Evolutionary conservation across 345 rosid species (phyloP), one percentile per base, ranked within the genome.

Genomic region (Alliaria petiolata): DNA sequence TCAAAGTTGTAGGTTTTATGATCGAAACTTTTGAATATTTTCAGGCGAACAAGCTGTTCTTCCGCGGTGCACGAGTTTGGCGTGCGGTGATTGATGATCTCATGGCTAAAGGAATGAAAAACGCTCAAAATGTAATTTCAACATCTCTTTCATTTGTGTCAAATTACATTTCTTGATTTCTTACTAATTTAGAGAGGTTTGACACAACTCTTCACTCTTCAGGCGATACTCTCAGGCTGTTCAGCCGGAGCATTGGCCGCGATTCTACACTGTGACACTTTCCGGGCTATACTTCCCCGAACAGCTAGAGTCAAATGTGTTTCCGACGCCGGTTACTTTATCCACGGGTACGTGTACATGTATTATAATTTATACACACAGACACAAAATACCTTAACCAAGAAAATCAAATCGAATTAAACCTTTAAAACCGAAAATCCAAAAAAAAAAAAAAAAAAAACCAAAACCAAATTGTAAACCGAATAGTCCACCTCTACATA

Each of bases 181-280:
- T 36, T 6, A 39, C 4, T 46, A 61, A 10, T 46, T 50, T 4
- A 12, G 38, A 20, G 45, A 30, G 11, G 30, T 12, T 35, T 25
- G 6, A 9, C 1, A 20, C n/a, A 50, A 67, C 8, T 5, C 13
- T 22, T 34, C 59, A 67, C 8, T 5, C 13, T 22, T 34, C 59
- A 93, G 98, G 98, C 97, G 54, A 74, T 93, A 80, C 91, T 93
- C 31, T 84, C 97, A 0, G 99, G 97, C 47, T 93, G 99, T 76
- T 93, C 99, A 55, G 99, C 99, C 33, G 97, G 99, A 49, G 97
- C 96, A 50, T 79, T 93, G 84, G 85, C 96, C 11, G 82, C 97
- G 8, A 91, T 93, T 45, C 77, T 93, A 77, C 90, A 93, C 22
- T 93, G 97, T 43, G 97, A 93, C 67, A 81, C 81, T 44, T 93